These are phyloP conservation scores for Mycena sp. DNA, from an alignment of 1,284 basidiomycete genomes.

Conservation along the genomic window DNA sequence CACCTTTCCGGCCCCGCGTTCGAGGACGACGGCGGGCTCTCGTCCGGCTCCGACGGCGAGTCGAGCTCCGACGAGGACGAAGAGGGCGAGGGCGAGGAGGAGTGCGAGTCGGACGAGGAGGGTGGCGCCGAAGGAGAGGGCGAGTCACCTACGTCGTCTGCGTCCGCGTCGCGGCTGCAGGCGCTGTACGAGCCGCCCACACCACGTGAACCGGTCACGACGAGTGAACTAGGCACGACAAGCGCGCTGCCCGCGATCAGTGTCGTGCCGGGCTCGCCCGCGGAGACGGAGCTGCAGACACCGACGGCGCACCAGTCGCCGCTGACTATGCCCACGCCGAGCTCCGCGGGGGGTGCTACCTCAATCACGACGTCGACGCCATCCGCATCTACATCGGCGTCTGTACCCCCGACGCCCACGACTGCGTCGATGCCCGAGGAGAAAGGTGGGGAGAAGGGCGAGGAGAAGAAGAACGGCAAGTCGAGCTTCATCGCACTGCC, in stretches of 20 bases:
- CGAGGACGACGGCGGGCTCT: conserved; percentile 83
- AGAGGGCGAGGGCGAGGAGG: conserved; percentile 30
- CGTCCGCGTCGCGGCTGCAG: conserved; percentile 17
- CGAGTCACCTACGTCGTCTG: background rate
- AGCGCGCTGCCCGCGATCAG: conserved; percentile 13
- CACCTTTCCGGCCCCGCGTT: conserved; percentile 62
- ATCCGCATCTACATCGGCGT: background rate
- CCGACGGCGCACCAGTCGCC: conserved; percentile 25
- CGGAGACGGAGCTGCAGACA: background rate
- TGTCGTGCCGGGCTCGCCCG: conserved; percentile 19
- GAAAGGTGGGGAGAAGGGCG: background rate
- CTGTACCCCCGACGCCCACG: conserved; percentile 13
- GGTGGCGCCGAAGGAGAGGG: conserved; percentile 34
- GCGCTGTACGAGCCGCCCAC: conserved; percentile 10
- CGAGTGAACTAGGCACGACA: too few relatives aligned
- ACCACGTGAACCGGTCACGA: too few relatives aligned
- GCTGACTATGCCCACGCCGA: conserved; percentile 27
- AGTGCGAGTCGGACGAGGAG: conserved; percentile 39
- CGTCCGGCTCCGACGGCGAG: conserved; percentile 33
- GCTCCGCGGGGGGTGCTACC: conserved; percentile 16
- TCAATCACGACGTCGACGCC: background rate
- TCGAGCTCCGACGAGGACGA: conserved; percentile 44
- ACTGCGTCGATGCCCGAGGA: background rate
- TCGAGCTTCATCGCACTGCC: conserved; percentile 30
- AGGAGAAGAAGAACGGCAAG: conserved; percentile 26